Conservation (phyloP, 106 monocot species). For the Dendrobium officinale region DNA sequence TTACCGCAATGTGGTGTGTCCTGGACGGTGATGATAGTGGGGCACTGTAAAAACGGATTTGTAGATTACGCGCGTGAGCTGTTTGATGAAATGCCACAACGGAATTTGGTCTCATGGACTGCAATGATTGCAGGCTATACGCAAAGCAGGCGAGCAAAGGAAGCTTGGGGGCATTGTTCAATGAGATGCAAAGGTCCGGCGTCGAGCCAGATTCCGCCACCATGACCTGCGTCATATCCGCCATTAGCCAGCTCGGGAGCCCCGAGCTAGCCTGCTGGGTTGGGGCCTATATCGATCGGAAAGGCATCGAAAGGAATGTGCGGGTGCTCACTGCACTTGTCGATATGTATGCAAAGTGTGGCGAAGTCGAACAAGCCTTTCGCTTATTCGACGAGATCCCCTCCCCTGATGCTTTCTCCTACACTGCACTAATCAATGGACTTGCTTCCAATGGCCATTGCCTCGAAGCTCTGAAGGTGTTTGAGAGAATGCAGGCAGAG, state of each 20-base stretch:
- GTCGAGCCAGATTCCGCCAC: slow-evolving; percentile 37
- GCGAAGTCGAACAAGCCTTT: slow-evolving; percentile 32
- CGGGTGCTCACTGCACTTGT: slow-evolving; percentile 49
- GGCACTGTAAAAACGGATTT: slow-evolving; percentile 30
- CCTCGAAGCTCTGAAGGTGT: slow-evolving; percentile 28
- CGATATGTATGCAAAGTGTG: slow-evolving; percentile 62
- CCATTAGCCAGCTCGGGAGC: slow-evolving; percentile 29
- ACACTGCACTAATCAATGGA: slow-evolving; percentile 49
- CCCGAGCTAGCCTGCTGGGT: slow-evolving; percentile 31
- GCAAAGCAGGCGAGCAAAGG: slow-evolving; percentile 32
- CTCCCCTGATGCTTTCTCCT: slow-evolving; percentile 36
- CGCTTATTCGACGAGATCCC: slow-evolving; percentile 33
- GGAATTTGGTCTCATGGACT: slow-evolving; percentile 48
- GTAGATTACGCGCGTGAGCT: slow-evolving; percentile 26
- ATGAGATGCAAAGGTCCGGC: slow-evolving; percentile 27
- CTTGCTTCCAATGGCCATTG: slow-evolving; percentile 54
- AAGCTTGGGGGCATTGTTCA: slow-evolving; percentile 34
- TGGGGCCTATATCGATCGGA: slow-evolving; percentile 25
- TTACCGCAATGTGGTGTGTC: slow-evolving; percentile 27
- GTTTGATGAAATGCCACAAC: slow-evolving; percentile 39
- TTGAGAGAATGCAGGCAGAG: slow-evolving; percentile 30
- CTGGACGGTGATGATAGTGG: slow-evolving; percentile 40
- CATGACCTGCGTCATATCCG: slow-evolving; percentile 44
- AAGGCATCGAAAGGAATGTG: slow-evolving; percentile 43
- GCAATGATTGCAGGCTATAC: slow-evolving; percentile 47